Base-by-base conservation (phyloP, 768 basidiomycete genomes). In the Mycena latifolia region DNA sequence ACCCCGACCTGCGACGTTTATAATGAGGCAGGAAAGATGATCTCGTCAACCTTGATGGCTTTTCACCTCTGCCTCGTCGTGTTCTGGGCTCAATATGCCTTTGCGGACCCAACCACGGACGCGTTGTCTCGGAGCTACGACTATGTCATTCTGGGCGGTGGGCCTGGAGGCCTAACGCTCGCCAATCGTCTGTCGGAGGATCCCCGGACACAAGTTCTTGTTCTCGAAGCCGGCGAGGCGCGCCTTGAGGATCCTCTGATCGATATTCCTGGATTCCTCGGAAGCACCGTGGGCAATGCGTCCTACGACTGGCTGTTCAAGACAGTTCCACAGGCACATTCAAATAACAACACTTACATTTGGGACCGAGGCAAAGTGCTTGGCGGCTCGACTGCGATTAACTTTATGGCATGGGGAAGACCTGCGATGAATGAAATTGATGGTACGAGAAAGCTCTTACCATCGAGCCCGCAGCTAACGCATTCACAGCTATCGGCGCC, bases 101-200 rank as follows among this genome's bases (percentile, higher is more conserved):
- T 50, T 11, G 27, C 57, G 22, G 20, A 2, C 5, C 29, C 29
- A 5, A 50, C 17, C 48, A 3, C 17, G 11, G 46, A 58, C 35
- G 35, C n/a, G 2, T 37, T 61, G 2, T 61, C 59, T n/a, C 17
- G 39, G 10, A 52, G 25, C 35, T 63, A 47, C 37, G 45, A 59
- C 50, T 64, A 55, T 45, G 25, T 63, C 4, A 63, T 63, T 22
- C 28, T 63, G 15, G 63, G 63, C 46, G 55, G 33, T 28, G 63
- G 71, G 55, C 65, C 68, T 3, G 79, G 78, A 4, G 82, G 83
- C 14, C 68, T 82, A 25, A 79, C 79, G 1, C 71, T 84, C 29
- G 82, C 82, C 11, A 73, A 74, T 18, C 74, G 84, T 18, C 74
- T 85, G 33, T 66, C 76, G 8, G 78, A 80, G 55, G 79, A 83